These are phyloP conservation scores for Chenopodium berlandieri DNA, from an alignment of 148 eudicot genomes.

Conservation along the genomic window DNA sequence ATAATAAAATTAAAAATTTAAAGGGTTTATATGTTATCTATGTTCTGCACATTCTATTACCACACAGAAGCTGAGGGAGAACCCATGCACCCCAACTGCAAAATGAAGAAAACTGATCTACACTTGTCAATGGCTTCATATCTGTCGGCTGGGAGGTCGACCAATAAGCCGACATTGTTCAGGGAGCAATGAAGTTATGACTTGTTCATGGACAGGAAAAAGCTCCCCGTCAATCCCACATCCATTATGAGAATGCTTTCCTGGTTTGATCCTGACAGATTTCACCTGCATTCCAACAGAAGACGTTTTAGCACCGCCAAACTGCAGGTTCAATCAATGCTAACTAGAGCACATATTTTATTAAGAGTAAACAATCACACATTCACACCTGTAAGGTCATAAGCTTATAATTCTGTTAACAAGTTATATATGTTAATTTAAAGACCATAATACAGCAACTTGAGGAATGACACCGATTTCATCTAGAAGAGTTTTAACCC, in stretches of 20 bases:
- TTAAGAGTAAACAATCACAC: not conserved
- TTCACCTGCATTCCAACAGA: slow-evolving; percentile 62
- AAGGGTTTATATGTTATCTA: not conserved
- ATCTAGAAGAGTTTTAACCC: not conserved
- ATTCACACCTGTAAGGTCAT: not conserved
- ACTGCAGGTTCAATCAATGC: not conserved
- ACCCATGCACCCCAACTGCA: slow-evolving; percentile 11
- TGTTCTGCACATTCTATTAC: slow-evolving; percentile 39
- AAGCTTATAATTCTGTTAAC: too few relatives aligned
- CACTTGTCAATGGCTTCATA: slow-evolving; percentile 32
- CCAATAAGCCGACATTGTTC: slow-evolving; percentile 99
- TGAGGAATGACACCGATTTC: not conserved
- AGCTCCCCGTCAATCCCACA: slow-evolving; percentile 99
- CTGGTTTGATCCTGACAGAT: slow-evolving; percentile 90
- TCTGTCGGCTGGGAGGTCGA: slow-evolving; percentile 45
- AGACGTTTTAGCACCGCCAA: slow-evolving; percentile 17
- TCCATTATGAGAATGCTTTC: slow-evolving; percentile 70
- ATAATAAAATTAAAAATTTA: not conserved
- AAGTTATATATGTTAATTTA: too few relatives aligned
- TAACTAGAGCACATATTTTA: not conserved
- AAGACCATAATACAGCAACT: not conserved
- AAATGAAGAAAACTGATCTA: slow-evolving; percentile 11
- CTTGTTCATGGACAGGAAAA: slow-evolving; percentile 80
- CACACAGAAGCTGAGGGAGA: slow-evolving; percentile 23
- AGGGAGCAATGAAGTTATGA: slow-evolving; percentile 67